Evolutionary conservation across 179 eudicot genomes (phyloP).

Genomic region (Spergularia azorica): DNA sequence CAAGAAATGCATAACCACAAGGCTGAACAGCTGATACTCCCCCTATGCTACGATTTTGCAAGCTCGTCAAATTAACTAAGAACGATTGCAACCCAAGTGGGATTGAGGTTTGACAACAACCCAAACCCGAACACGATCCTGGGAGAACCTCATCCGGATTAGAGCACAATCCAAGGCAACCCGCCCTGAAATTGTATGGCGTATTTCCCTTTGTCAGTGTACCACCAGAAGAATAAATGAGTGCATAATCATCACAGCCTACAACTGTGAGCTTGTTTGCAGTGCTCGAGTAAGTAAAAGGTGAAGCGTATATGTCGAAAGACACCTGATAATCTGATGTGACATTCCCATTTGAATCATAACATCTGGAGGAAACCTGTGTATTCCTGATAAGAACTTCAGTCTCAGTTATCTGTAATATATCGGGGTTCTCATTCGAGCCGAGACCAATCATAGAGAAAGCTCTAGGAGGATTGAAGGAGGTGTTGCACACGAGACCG

Average conservation of each 20-base stretch:
- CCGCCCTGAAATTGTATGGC: constrained; percentile 21
- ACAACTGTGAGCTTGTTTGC: constrained; percentile 45
- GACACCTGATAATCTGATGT: neutral
- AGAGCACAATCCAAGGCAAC: constrained; percentile 48
- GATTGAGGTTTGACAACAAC: constrained; percentile 56
- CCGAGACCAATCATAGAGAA: constrained; percentile 29
- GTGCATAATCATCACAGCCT: constrained; percentile 56
- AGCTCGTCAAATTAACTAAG: neutral
- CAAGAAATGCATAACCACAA: constrained; percentile 42
- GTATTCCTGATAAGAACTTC: constrained; percentile 37
- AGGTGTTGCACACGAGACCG: constrained; percentile 23
- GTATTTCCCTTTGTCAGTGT: neutral
- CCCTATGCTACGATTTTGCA: constrained; percentile 33
- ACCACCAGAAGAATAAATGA: constrained; percentile 4
- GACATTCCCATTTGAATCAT: constrained; percentile 29
- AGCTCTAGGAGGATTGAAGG: constrained; percentile 35
- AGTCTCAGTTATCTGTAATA: constrained; percentile 40
- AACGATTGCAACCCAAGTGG: constrained; percentile 41
- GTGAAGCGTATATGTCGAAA: constrained; percentile 23
- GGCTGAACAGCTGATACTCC: constrained; percentile 29
- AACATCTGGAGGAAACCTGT: constrained; percentile 38
- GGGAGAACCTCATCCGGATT: constrained; percentile 28
- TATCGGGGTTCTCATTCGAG: constrained; percentile 5
- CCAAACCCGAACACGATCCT: constrained; percentile 55
- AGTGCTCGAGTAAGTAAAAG: constrained; percentile 42